Evolutionary conservation across 352 stramenopile species (phyloP).

Genomic region (Peronospora tabacina): DNA sequence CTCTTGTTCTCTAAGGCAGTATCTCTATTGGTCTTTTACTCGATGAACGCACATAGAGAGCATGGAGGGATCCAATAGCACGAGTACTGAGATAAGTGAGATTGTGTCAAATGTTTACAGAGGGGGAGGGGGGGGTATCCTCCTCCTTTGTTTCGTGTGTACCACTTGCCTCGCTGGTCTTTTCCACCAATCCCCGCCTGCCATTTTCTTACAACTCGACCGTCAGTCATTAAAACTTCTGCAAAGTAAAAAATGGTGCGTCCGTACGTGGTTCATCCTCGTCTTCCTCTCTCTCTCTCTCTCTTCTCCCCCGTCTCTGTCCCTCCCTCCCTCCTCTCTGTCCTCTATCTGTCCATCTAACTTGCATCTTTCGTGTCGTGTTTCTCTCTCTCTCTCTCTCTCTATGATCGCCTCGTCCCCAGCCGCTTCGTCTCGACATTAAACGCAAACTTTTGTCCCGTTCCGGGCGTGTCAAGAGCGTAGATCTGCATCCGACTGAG

Average conservation of each 20-base stretch:
- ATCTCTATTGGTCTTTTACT: too few species aligned
- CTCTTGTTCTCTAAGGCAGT: too few species aligned
- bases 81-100: too few species aligned
- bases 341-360: conserved; percentile 17
- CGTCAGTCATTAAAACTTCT: not conserved
- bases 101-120: too few species aligned
- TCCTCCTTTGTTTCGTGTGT: too few species aligned
- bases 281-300: not conserved
- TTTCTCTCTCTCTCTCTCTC: not conserved
- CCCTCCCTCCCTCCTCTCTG: not conserved
- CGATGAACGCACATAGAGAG: too few species aligned
- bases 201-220: conserved; percentile 6
- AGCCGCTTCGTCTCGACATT: conserved; percentile 78
- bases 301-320: not conserved
- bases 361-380: not conserved
- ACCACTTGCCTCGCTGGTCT: not conserved
- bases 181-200: conserved; percentile 9
- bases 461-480: conserved; percentile 97
- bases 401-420: not conserved
- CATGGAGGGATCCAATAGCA: too few species aligned
- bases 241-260: conserved; percentile 9
- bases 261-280: not conserved
- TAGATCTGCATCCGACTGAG: conserved; percentile 97
- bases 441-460: conserved; percentile 92
- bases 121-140: too few species aligned